These are phyloP conservation scores for Herpotrichia juniperi DNA, from an alignment of 2,329 filamentous ascomycete species.

Conservation along the genomic window DNA sequence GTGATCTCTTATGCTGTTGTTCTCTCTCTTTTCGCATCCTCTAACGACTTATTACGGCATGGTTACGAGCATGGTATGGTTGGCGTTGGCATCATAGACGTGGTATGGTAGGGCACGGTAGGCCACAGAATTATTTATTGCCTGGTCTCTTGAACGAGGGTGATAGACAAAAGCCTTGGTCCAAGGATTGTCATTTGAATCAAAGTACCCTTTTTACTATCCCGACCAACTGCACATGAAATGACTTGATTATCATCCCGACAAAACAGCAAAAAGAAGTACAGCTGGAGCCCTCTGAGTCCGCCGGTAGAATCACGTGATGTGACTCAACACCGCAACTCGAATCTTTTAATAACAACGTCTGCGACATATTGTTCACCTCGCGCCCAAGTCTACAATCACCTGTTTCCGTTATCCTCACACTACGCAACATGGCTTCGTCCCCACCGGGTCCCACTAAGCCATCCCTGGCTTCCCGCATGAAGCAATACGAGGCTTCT, in stretches of 20 bases:
- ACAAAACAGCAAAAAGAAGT: no score
- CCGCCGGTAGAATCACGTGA: no score
- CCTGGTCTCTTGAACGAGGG: no score
- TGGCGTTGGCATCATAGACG: constrained; percentile 3
- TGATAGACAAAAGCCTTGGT: background rate
- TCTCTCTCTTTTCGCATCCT: background rate
- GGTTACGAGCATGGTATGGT: background rate
- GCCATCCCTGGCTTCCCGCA: constrained; percentile 30
- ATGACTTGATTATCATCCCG: no score
- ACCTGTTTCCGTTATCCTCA: background rate
- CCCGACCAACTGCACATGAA: no score
- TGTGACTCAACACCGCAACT: background rate
- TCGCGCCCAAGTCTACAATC: background rate
- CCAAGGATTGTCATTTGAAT: background rate
- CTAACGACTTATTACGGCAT: background rate
- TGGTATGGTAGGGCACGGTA: background rate
- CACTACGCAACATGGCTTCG: background rate
- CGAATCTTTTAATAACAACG: background rate
- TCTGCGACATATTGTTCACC: background rate
- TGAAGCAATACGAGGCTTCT: constrained; percentile 38
- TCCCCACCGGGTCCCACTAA: background rate
- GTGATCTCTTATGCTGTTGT: constrained; percentile 32
- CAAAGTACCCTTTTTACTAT: background rate
- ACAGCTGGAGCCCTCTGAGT: no score
- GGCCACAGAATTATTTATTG: background rate